Evolutionary conservation across 495 filamentous ascomycete species (phyloP).

Genomic region (Lepraria neglecta): DNA sequence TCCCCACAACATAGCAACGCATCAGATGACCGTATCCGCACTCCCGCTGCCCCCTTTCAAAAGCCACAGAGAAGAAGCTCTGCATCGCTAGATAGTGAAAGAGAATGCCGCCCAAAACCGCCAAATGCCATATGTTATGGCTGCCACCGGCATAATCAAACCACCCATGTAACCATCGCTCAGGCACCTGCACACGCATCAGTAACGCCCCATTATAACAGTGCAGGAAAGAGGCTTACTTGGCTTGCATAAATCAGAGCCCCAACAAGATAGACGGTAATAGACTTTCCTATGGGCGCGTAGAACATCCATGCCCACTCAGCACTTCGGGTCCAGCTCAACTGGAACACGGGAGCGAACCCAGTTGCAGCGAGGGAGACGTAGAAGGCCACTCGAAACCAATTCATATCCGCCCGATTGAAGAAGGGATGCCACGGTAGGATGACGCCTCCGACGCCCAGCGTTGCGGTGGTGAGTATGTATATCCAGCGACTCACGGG

Average conservation of each 20-base stretch:
- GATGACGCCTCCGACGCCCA: constrained; percentile 84
- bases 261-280: constrained; percentile 77
- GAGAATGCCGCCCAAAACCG: constrained; percentile 90
- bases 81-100: constrained; percentile 98
- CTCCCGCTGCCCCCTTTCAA: constrained; percentile 56
- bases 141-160: constrained; percentile 93
- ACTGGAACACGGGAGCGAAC: constrained; percentile 80
- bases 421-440: constrained; percentile 96
- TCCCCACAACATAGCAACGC: constrained; percentile 14
- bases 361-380: constrained; percentile 83
- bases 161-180: constrained; percentile 82
- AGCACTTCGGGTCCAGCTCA: constrained; percentile 67
- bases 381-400: constrained; percentile 89
- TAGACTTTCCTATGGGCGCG: constrained; percentile 75
- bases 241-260: constrained; percentile 89
- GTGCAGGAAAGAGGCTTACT: constrained; percentile 14
- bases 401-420: constrained; percentile 86
- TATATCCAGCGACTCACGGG: constrained; percentile 81
- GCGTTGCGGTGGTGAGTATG: constrained; percentile 69
- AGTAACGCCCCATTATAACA: not conserved
- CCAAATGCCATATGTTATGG: constrained; percentile 97
- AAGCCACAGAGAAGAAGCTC: constrained; percentile 83
- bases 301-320: constrained; percentile 79
- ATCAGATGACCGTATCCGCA: constrained; percentile 47
- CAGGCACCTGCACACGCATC: constrained; percentile 51